Percentiles rank a stretch among this genome's conserved stretches.
These are phyloP conservation scores for Peltaster fructicola DNA, from an alignment of 2,329 filamentous ascomycete species.

Conservation along the genomic window DNA sequence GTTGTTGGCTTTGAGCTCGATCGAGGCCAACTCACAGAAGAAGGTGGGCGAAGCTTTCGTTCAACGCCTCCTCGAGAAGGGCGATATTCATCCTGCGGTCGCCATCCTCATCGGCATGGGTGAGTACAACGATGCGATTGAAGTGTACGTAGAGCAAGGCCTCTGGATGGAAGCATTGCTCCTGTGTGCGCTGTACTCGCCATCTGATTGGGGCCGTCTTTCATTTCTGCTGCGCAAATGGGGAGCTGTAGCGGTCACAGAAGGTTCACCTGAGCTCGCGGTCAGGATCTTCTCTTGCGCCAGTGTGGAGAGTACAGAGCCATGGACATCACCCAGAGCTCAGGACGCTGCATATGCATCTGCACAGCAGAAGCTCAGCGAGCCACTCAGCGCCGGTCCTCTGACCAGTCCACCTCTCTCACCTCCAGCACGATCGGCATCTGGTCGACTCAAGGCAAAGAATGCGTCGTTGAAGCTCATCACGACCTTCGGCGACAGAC, in stretches of 20 bases:
- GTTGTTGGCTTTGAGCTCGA: constrained; percentile 76
- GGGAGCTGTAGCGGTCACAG: constrained; percentile 79
- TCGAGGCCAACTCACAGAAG: constrained; percentile 60
- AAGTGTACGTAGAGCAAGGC: constrained; percentile 84
- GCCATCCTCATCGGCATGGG: constrained; percentile 86
- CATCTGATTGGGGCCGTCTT: constrained; percentile 79
- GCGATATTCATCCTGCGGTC: constrained; percentile 79
- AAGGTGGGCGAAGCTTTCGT: constrained; percentile 84
- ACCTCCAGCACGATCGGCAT: constrained; percentile 41
- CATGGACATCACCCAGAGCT: constrained; percentile 74
- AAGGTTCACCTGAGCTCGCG: constrained; percentile 75
- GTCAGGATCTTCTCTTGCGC: constrained; percentile 89
- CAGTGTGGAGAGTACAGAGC: constrained; percentile 64
- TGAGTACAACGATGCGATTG: constrained; percentile 84
- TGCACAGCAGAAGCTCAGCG: constrained; percentile 27
- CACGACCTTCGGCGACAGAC: constrained; percentile 60
- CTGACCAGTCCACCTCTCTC: constrained; percentile 54
- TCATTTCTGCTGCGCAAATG: constrained; percentile 78
- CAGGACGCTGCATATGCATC: constrained; percentile 40
- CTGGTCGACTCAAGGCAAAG: constrained; percentile 47
- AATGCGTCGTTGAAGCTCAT: constrained; percentile 77
- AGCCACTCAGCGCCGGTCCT: constrained; percentile 31
- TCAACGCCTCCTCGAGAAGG: constrained; percentile 72
- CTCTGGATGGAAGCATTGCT: constrained; percentile 86
- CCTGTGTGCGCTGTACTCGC: constrained; percentile 66